Evolutionary conservation across 179 eudicot species (phyloP).

Genomic region (Spergularia azorica): DNA sequence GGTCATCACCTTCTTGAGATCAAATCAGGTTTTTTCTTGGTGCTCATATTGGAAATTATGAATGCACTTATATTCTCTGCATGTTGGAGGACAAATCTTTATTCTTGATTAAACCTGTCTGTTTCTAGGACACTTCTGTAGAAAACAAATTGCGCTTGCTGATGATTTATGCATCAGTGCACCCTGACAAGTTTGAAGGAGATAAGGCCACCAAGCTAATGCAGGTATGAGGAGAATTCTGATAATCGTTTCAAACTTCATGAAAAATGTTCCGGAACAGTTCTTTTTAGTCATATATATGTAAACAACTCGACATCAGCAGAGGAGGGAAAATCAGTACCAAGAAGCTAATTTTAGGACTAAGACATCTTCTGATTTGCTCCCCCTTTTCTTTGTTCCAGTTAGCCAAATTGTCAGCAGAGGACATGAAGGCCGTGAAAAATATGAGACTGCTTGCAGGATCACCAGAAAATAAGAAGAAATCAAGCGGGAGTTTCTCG

Average conservation of each 20-base stretch:
- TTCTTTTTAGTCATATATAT: not conserved
- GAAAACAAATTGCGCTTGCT: constrained; percentile 84
- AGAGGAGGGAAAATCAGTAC: not conserved
- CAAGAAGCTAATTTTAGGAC: not conserved
- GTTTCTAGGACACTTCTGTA: constrained; percentile 49
- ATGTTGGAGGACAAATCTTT: not conserved
- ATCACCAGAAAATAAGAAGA: constrained; percentile 55
- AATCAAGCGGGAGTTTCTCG: constrained; percentile 69
- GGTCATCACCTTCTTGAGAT: constrained; percentile 68
- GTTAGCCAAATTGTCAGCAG: constrained; percentile 79
- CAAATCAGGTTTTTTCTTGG: constrained; percentile 51
- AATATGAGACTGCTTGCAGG: constrained; percentile 80
- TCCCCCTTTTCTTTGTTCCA: constrained; percentile 26
- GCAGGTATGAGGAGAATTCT: constrained; percentile 58
- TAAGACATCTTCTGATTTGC: not conserved
- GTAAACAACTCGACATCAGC: not conserved
- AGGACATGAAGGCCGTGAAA: constrained; percentile 76
- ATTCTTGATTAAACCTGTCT: constrained; percentile 1
- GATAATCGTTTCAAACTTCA: not conserved
- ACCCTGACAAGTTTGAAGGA: constrained; percentile 98
- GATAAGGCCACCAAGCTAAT: constrained; percentile 87
- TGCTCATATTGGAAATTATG: not conserved
- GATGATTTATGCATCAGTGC: constrained; percentile 81
- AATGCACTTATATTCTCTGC: not conserved
- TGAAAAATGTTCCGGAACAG: not conserved